phyloP scores from a whole-genome alignment of 2,329 filamentous ascomycete genomes.

The Huntiella abstrusa region DNA sequence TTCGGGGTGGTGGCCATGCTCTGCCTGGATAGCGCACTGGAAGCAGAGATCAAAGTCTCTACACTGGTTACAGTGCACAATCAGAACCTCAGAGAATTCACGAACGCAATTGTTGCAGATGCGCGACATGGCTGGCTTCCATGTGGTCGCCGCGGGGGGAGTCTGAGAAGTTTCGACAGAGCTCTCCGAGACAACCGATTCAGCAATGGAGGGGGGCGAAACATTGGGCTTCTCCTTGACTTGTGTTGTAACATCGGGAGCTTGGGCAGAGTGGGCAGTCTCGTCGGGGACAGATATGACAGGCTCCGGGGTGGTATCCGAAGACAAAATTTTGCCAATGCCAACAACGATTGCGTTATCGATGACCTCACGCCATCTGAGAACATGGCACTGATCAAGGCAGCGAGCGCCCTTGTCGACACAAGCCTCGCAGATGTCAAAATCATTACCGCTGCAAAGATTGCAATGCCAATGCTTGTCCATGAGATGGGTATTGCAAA shows the following conservation, averaged over 20 bases:
- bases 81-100: slow-evolving; percentile 49
- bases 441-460: slow-evolving; percentile 83
- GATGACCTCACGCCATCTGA: not conserved
- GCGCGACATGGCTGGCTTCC: slow-evolving; percentile 19
- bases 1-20: slow-evolving; percentile 79
- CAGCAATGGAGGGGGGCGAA: too few relatives aligned
- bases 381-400: slow-evolving; percentile 55
- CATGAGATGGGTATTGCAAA: slow-evolving; percentile 60
- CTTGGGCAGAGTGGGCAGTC: too few relatives aligned
- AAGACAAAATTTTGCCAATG: not conserved
- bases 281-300: too few relatives aligned
- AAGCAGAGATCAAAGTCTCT: slow-evolving; percentile 89
- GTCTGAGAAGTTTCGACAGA: too few relatives aligned
- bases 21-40: slow-evolving; percentile 52
- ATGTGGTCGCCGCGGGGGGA: slow-evolving; percentile 17
- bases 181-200: too few relatives aligned
- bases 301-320: too few relatives aligned
- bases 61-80: slow-evolving; percentile 70
- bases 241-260: too few relatives aligned
- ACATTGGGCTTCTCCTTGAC: too few relatives aligned
- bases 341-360: not conserved
- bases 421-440: slow-evolving; percentile 73
- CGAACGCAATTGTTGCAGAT: slow-evolving; percentile 51
- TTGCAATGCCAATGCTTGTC: slow-evolving; percentile 87
- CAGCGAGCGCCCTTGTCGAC: slow-evolving; percentile 61